A percentile compares a stretch with the other conserved stretches of the same genome.
Evolutionary conservation across 495 filamentous ascomycete genomes (phyloP).

Genomic region (Glutinoglossum americanum): DNA sequence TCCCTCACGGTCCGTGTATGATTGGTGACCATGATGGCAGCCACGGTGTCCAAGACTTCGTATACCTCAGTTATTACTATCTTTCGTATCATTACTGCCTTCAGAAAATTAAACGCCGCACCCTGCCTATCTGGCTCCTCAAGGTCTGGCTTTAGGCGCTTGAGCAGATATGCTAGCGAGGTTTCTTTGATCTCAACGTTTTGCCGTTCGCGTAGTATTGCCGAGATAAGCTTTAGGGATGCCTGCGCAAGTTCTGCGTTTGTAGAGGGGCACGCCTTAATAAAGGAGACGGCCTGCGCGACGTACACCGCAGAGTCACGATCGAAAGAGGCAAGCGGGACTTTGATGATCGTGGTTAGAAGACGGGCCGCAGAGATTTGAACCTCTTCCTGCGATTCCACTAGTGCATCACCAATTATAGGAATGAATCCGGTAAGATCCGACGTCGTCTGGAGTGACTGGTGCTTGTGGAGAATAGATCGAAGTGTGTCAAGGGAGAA

Average conservation of each 20-base stretch:
- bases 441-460: conserved; percentile 48
- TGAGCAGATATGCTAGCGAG: conserved; percentile 64
- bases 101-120: conserved; percentile 79
- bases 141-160: conserved; percentile 66
- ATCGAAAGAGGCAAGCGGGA: conserved; percentile 50
- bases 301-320: conserved; percentile 55
- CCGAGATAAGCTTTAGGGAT: conserved; percentile 65
- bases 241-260: conserved; percentile 65
- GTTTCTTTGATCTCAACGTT: conserved; percentile 33
- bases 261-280: conserved; percentile 55
- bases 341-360: conserved; percentile 64
- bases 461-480: conserved; percentile 58
- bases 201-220: conserved; percentile 62
- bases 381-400: conserved; percentile 71
- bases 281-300: conserved; percentile 56
- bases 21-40: conserved; percentile 90
- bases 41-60: conserved; percentile 70
- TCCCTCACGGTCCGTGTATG: conserved; percentile 70
- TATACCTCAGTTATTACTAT: conserved; percentile 74
- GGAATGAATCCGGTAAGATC: conserved; percentile 74
- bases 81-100: conserved; percentile 63
- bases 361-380: conserved; percentile 65
- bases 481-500: conserved; percentile 78
- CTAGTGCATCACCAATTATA: conserved; percentile 65
- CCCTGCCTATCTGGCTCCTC: conserved; percentile 83